A percentile compares a stretch with the other conserved stretches of the same genome.
These are phyloP conservation scores for Agaricus sinodeliciosus DNA, from an alignment of 768 basidiomycete species.

Conservation along the genomic window DNA sequence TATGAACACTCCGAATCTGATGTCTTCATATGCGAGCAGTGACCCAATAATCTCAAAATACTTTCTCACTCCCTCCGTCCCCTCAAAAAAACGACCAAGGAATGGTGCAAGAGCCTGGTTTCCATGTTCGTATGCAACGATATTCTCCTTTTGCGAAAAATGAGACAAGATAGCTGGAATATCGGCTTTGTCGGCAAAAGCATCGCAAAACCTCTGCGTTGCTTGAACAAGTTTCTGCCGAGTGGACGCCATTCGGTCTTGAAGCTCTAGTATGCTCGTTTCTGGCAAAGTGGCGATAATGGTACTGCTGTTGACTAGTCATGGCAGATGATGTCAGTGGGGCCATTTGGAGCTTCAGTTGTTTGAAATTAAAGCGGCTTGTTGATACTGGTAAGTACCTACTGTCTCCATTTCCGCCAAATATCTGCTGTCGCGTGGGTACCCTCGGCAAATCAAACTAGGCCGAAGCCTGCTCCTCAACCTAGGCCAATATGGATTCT, in stretches of 20 bases:
- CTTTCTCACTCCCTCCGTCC: constrained; percentile 31
- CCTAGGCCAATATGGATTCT: too few species aligned
- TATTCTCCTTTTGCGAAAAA: constrained; percentile 40
- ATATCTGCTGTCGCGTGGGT: too few species aligned
- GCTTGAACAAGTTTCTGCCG: constrained; percentile 34
- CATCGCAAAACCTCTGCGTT: constrained; percentile 43
- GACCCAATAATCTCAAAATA: constrained; percentile 46
- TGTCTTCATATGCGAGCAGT: constrained; percentile 41
- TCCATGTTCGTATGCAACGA: constrained; percentile 50
- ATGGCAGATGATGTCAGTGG: too few species aligned
- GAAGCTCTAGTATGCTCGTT: constrained; percentile 14
- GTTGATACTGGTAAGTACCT: too few species aligned
- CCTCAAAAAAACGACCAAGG: constrained; percentile 43
- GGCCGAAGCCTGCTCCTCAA: too few species aligned
- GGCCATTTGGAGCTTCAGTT: too few species aligned
- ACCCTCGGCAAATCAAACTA: too few species aligned
- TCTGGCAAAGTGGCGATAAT: too few species aligned
- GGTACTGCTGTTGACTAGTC: too few species aligned
- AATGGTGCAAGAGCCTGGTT: constrained; percentile 51
- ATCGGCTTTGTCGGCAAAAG: constrained; percentile 40
- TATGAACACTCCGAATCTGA: constrained; percentile 48
- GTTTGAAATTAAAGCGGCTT: too few species aligned
- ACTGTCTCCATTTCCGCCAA: too few species aligned
- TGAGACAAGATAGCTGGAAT: constrained; percentile 37
- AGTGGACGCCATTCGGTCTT: constrained; percentile 15